Conservation (phyloP, 768 basidiomycete genomes). For the Multifurca ochricompacta region DNA sequence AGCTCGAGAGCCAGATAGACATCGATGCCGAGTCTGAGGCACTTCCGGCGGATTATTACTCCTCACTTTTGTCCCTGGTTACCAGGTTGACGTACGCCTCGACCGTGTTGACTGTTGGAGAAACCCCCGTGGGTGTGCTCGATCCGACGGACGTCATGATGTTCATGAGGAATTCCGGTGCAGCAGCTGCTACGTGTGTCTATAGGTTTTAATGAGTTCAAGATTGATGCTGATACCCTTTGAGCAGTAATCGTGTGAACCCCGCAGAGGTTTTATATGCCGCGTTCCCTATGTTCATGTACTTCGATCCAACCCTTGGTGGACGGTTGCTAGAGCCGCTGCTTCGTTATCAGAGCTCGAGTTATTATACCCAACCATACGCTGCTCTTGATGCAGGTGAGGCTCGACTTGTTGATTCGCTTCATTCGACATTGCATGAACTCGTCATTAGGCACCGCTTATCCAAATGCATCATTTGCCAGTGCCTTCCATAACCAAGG, state of each 20-base stretch:
- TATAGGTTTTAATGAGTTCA: background rate
- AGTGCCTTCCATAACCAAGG: slow-evolving; percentile 6
- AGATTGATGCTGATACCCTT: background rate
- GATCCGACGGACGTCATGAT: slow-evolving; percentile 17
- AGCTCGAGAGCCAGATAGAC: slow-evolving; percentile 3
- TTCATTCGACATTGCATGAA: background rate
- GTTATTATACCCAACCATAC: background rate
- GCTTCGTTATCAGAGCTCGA: slow-evolving; percentile 9
- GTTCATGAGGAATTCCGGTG: slow-evolving; percentile 18
- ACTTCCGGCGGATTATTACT: background rate
- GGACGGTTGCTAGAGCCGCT: slow-evolving; percentile 13
- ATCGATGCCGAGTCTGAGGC: background rate
- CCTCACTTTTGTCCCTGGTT: background rate
- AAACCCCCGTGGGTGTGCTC: background rate
- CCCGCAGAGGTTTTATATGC: slow-evolving; percentile 13
- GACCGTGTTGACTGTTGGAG: slow-evolving; percentile 15
- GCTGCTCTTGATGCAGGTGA: slow-evolving; percentile 15
- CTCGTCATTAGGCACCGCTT: background rate
- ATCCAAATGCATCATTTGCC: background rate
- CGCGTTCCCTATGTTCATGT: slow-evolving; percentile 18
- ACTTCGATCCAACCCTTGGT: slow-evolving; percentile 11
- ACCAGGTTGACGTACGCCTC: slow-evolving; percentile 7
- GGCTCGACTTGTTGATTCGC: no score
- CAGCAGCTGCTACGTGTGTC: background rate
- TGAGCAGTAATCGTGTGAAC: slow-evolving; percentile 10